Conservation (phyloP, 768 basidiomycete genomes). For the Podaxis carcinomalis region DNA sequence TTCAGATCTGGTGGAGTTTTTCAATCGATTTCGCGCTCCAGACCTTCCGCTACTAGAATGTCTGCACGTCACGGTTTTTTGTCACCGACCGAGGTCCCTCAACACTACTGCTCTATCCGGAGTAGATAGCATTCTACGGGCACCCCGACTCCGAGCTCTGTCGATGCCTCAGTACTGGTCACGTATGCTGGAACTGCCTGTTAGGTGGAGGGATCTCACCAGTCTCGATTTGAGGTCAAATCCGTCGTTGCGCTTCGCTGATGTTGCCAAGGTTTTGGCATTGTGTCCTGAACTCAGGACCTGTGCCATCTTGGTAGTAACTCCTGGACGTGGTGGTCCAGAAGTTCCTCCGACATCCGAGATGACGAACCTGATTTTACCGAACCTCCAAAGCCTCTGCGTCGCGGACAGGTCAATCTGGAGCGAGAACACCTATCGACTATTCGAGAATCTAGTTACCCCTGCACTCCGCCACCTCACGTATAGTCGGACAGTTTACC, state of each 20-base stretch:
- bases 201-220: background rate
- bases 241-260: background rate
- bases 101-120: background rate
- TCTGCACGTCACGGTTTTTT: background rate
- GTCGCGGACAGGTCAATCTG: background rate
- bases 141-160: background rate
- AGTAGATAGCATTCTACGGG: background rate
- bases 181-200: background rate
- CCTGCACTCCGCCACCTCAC: background rate
- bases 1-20: background rate
- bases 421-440: background rate
- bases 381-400: background rate
- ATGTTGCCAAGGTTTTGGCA: background rate
- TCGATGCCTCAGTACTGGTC: background rate
- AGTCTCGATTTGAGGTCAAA: background rate
- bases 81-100: background rate
- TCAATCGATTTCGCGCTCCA: background rate
- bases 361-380: background rate
- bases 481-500: background rate
- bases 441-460: background rate
- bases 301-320: background rate
- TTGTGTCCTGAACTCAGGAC: background rate
- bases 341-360: background rate
- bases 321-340: background rate
- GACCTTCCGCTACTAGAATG: background rate